Base-by-base conservation (phyloP, 192 early-diverging fungal species). In the Fimicolochytrium jonesii region DNA sequence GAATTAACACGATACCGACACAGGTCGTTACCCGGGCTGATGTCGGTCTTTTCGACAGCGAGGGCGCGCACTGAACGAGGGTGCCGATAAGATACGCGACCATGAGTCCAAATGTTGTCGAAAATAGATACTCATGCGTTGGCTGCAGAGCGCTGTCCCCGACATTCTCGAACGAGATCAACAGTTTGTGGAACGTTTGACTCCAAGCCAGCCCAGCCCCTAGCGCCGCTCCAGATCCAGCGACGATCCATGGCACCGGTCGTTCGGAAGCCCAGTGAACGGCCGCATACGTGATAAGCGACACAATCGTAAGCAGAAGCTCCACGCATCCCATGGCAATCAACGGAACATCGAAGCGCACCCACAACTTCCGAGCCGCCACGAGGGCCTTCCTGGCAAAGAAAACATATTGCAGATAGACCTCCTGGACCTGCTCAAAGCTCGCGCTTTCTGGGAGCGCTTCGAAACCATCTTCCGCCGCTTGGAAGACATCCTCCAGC, bases 331-430 rank as follows among this genome's bases (percentile, higher is more conserved):
- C 95, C 6, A 86, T 56, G 0, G 80, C 56, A 67, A 98, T 96
- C 31, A 90, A 72, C 1, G 77, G 75, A 5, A 83, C 70, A 48
- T 98, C 92, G 65, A 98, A 98, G 29, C 92, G 89, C 15, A 93
- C 91, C 95, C 95, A 98, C 35, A 91, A 82, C 30, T 80, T 71
- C n/a, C 91, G 85, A 55, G 89, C 83, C 17, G 84, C 81, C 13
- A 78, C 77, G 13, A 98, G 76, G 0, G 88, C 79, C 4, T 66
- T 64, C 0, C 86, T 69, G 39, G 88, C 71, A 54, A 89, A 90
- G 37, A 71, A 73, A 28, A 72, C 60, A 46, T 79, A 80, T 20
- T 61, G 10, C 17, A 69, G 50, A 56, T 70, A 76, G 5, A 69
- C 43, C 6, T 28, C 50, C 18, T 52, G 25, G 15, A 66, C 4